phyloP scores from a whole-genome alignment of 345 rosid genomes.

The Eutrema heterophyllum region DNA sequence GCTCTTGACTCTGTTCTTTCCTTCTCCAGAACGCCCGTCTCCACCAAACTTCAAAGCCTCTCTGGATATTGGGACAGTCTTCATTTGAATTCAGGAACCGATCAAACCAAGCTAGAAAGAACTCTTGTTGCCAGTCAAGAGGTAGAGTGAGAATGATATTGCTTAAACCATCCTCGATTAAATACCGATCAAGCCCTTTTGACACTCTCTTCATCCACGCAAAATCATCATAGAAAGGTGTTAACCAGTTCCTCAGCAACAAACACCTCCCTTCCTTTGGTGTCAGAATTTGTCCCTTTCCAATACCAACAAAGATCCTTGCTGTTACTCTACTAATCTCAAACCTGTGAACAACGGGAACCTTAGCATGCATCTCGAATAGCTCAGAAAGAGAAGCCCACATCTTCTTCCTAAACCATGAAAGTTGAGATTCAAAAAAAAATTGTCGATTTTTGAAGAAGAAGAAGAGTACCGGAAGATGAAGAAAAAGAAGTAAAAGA shows the following conservation, averaged over 20 bases:
- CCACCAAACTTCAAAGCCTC: slow-evolving; percentile 99
- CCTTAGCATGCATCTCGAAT: slow-evolving; percentile 59
- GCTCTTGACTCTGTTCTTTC: slow-evolving; percentile 61
- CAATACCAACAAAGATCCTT: slow-evolving; percentile 87
- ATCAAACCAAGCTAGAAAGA: slow-evolving; percentile 86
- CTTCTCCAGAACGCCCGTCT: too few species aligned
- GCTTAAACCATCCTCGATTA: slow-evolving; percentile 93
- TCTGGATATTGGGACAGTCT: slow-evolving; percentile 95
- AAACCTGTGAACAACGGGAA: slow-evolving; percentile 71
- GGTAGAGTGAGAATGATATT: slow-evolving; percentile 93
- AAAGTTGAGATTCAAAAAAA: too few species aligned
- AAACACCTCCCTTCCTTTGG: slow-evolving; percentile 75
- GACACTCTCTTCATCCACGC: slow-evolving; percentile 96
- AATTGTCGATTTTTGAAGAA: too few species aligned
- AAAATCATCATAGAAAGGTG: slow-evolving; percentile 90
- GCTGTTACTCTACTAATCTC: slow-evolving; percentile 90
- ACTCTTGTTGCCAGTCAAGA: slow-evolving; percentile 84
- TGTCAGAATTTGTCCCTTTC: slow-evolving; percentile 87
- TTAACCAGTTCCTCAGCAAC: slow-evolving; percentile 85
- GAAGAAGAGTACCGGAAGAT: too few species aligned
- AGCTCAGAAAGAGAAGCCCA: slow-evolving; percentile 94
- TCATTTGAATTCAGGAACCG: slow-evolving; percentile 86
- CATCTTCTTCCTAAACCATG: too few species aligned
- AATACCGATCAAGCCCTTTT: slow-evolving; percentile 82
- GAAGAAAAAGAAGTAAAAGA: too few species aligned